Percentiles rank a stretch among this genome's conserved stretches.
Conservation (phyloP, 495 filamentous ascomycete species). For the Xylaria palmicola region DNA sequence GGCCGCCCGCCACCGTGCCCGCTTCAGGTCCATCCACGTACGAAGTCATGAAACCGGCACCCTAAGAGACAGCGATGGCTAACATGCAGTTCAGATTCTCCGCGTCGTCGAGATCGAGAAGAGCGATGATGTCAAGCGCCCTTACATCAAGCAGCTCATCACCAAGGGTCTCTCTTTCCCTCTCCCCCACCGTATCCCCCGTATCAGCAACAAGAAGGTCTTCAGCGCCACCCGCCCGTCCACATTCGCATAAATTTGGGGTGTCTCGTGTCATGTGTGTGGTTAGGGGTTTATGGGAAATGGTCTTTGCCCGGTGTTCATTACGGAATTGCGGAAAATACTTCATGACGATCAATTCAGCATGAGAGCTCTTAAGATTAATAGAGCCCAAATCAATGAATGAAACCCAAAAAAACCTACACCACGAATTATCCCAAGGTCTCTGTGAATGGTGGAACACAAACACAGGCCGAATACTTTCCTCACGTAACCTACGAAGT, state of each 20-base stretch:
- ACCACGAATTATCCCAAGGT: background rate
- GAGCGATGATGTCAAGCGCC: slow-evolving; percentile 86
- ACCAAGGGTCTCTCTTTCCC: slow-evolving; percentile 95
- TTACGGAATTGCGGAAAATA: slow-evolving; percentile 51
- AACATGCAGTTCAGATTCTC: slow-evolving; percentile 67
- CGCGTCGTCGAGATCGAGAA: slow-evolving; percentile 97
- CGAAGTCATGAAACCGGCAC: slow-evolving; percentile 33
- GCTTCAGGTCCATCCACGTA: slow-evolving; percentile 98
- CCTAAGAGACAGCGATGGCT: background rate
- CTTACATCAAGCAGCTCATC: slow-evolving; percentile 98
- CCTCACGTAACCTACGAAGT: background rate
- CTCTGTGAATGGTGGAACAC: background rate
- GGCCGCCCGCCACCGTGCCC: slow-evolving; percentile 95
- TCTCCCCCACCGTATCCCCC: slow-evolving; percentile 90
- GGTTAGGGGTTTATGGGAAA: slow-evolving; percentile 44
- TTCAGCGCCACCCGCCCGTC: slow-evolving; percentile 88
- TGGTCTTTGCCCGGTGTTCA: slow-evolving; percentile 53
- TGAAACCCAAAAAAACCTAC: slow-evolving; percentile 18
- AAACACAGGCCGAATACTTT: background rate
- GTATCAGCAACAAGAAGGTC: slow-evolving; percentile 76
- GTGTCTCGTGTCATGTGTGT: slow-evolving; percentile 36
- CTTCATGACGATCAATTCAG: slow-evolving; percentile 38
- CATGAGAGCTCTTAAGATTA: slow-evolving; percentile 31
- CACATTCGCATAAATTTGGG: slow-evolving; percentile 64
- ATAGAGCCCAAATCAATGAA: slow-evolving; percentile 20